Base-by-base conservation (phyloP, 2,329 filamentous ascomycete species). In the Colletotrichum tabaci region DNA sequence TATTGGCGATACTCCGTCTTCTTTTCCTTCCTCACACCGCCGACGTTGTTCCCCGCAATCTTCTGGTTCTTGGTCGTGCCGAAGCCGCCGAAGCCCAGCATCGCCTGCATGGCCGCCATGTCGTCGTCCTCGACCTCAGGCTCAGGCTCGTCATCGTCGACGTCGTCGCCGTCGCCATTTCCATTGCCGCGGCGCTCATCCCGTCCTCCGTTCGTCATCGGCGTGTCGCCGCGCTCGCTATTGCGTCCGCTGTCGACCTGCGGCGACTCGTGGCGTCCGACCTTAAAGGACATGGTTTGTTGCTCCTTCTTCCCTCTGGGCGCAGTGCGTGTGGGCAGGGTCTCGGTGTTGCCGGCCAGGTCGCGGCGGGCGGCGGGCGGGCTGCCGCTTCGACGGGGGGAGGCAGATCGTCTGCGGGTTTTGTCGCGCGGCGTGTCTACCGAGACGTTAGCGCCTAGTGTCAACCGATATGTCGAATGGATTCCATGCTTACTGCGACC, bases 1-100 rank as follows among this genome's bases (percentile, higher is more conserved):
- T 99, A 99, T 88, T 99, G 96, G 76, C 96, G 89, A 79, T 98
- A 98, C 85, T 97, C 90, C 16, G 92, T 93, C 89, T 94, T 95
- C 90, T 98, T 98, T 84, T 96, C 94, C 87, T 96, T 98, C 75
- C 92, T 87, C 63, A 98, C 91, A 0, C 87, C 94, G 66, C 93
- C 95, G 52, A 92, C 90, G 79, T 95, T 91, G 79, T 99, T 99
- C 2, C 96, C 96, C 0, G 89, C 88, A 1, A 99, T 91, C 79
- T 98, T 97, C 66, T 93, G 94, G 72, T 93, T 91, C 82, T 98
- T 97, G 23, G 96, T 98, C 30, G 90, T 91, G 69, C 91, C 92
- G 82, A 98, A 99, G 0, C 88, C 90, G 21, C 91, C 91, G 78
- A 99, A 98, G 2, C 96, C 96, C 93, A 99, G 95, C 85, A 95